Evolutionary conservation across 805 yeast genomes (phyloP).

Genomic region (Blastobotrys americana): DNA sequence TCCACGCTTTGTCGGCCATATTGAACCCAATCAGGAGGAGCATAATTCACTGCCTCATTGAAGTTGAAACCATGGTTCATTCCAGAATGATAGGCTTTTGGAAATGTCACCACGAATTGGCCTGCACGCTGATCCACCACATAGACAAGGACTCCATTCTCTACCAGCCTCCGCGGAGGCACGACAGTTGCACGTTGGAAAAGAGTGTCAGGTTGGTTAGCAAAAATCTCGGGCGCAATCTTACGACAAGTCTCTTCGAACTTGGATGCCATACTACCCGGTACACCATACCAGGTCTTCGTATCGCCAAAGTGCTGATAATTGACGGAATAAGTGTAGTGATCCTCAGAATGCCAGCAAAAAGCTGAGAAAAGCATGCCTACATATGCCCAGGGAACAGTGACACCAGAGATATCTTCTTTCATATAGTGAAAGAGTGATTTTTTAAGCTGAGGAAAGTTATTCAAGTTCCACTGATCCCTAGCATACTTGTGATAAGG

Average conservation of each 20-base stretch:
- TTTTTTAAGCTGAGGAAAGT: constrained; percentile 28
- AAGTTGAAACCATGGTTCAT: constrained; percentile 76
- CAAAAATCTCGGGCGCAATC: constrained; percentile 73
- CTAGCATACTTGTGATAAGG: constrained; percentile 29
- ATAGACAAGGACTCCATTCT: constrained; percentile 39
- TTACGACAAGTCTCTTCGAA: constrained; percentile 60
- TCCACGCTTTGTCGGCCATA: constrained; percentile 26
- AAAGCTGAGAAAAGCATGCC: constrained; percentile 87
- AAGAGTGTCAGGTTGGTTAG: constrained; percentile 77
- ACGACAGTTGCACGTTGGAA: constrained; percentile 79
- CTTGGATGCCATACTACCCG: constrained; percentile 51
- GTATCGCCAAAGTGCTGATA: constrained; percentile 87
- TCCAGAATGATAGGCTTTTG: constrained; percentile 84
- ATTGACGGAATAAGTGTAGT: constrained; percentile 82
- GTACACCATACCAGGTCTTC: constrained; percentile 92
- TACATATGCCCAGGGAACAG: constrained; percentile 89
- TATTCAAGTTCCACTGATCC: constrained; percentile 34
- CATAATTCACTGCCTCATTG: constrained; percentile 37
- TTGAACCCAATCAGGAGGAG: constrained; percentile 35
- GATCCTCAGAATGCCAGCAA: constrained; percentile 97
- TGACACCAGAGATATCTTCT: constrained; percentile 70
- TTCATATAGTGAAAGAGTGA: constrained; percentile 31
- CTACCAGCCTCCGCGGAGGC: constrained; percentile 52
- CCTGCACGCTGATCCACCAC: constrained; percentile 70
- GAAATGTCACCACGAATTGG: constrained; percentile 78